Conservation (phyloP, 441 rosid species). For the Bruguiera hainesii region DNA sequence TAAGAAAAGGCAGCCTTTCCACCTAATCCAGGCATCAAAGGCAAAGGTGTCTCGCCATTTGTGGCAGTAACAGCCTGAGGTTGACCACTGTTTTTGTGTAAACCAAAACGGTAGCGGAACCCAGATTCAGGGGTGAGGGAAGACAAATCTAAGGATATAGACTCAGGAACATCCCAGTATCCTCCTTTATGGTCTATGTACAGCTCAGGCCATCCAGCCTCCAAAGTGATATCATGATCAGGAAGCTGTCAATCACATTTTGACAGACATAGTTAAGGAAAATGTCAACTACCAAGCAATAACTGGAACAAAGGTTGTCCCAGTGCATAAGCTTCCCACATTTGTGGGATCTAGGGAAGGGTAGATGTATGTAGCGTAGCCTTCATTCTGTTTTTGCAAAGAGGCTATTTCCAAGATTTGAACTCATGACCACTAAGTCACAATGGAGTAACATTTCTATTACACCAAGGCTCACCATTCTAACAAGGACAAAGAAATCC, state of each 20-base stretch:
- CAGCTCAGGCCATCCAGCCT: constrained; percentile 87
- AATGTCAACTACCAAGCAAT: neutral
- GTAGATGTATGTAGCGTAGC: too few species aligned
- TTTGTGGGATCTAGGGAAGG: too few species aligned
- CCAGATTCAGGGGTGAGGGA: constrained; percentile 56
- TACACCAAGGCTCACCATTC: too few species aligned
- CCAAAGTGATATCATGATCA: constrained; percentile 65
- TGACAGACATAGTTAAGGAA: neutral
- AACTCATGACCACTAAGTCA: too few species aligned
- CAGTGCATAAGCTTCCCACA: too few species aligned
- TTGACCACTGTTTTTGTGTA: constrained; percentile 58
- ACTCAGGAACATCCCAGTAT: constrained; percentile 88
- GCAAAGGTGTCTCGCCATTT: constrained; percentile 45
- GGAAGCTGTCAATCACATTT: constrained; percentile 47
- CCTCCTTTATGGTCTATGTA: constrained; percentile 62
- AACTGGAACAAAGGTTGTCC: too few species aligned
- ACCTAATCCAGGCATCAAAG: constrained; percentile 71
- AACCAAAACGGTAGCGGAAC: constrained; percentile 57
- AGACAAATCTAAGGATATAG: constrained; percentile 61
- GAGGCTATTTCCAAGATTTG: too few species aligned
- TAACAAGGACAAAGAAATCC: too few species aligned
- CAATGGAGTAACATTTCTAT: too few species aligned
- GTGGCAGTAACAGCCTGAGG: constrained; percentile 42
- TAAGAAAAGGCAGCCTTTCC: constrained; percentile 77
- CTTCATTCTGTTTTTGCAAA: too few species aligned